Evolutionary conservation across 148 eudicot species (phyloP).

Genomic region (Talinum fruticosum): DNA sequence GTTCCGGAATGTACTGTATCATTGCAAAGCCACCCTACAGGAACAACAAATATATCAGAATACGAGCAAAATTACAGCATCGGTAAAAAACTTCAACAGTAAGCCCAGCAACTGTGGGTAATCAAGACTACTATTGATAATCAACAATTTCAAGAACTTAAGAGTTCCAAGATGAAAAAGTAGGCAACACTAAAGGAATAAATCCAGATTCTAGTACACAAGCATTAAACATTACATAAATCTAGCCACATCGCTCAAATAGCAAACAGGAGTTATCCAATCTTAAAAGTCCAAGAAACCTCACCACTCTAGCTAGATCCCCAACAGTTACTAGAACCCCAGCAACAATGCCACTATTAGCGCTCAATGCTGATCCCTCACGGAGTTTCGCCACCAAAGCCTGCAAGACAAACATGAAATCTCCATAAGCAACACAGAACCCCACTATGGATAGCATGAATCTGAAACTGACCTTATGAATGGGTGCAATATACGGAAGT

Average conservation of each 20-base stretch:
- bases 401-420: constrained; percentile 35
- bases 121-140: constrained; percentile 44
- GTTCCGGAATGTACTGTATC: constrained; percentile 82
- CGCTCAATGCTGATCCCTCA: constrained; percentile 75
- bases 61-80: constrained; percentile 4
- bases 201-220: background rate
- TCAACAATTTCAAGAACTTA: background rate
- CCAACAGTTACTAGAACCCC: constrained; percentile 94
- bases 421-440: background rate
- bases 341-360: constrained; percentile 71
- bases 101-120: constrained; percentile 78
- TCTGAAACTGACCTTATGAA: constrained; percentile 71
- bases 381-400: constrained; percentile 82
- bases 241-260: background rate
- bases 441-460: background rate
- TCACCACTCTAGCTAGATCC: constrained; percentile 97
- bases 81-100: constrained; percentile 80
- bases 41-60: background rate
- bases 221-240: background rate
- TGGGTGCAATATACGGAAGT: constrained; percentile 93
- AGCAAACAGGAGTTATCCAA: background rate
- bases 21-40: constrained; percentile 95
- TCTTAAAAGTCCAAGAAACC: background rate
- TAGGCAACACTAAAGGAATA: background rate
- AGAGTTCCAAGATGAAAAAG: background rate